Conservation (phyloP, 1,139 yeast species). For the Diutina siamensis region DNA sequence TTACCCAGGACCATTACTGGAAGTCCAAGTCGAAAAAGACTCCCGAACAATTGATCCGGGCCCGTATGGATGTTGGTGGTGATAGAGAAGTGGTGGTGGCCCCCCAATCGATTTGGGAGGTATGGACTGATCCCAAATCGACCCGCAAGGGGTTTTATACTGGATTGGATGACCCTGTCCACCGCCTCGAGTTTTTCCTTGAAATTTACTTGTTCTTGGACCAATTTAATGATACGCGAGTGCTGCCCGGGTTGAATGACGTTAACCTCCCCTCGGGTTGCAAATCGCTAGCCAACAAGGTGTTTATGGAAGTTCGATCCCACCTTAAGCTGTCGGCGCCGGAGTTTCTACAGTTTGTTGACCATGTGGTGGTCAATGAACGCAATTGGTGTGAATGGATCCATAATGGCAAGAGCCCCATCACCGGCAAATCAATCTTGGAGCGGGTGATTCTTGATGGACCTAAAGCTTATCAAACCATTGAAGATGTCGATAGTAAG, state of each 20-base stretch:
- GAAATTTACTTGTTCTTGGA: not conserved
- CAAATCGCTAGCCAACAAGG: not conserved
- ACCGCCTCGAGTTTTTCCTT: not conserved
- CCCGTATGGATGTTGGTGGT: not conserved
- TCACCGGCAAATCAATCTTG: not conserved
- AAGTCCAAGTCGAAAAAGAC: not conserved
- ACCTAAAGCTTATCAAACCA: not conserved
- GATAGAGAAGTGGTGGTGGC: not conserved
- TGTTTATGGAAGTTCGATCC: not conserved
- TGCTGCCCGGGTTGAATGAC: not conserved
- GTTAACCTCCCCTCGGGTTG: not conserved
- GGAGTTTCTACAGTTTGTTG: not conserved
- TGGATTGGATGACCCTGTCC: not conserved
- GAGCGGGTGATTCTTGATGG: not conserved
- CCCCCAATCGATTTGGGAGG: not conserved
- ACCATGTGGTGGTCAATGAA: not conserved
- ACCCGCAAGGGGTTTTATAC: not conserved
- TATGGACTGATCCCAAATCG: not conserved
- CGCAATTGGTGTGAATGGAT: not conserved
- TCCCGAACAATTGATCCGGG: not conserved
- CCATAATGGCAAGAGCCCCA: not conserved
- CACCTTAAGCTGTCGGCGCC: not conserved
- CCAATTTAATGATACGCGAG: not conserved
- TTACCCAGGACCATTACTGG: not conserved
- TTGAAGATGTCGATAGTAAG: not conserved